These are phyloP conservation scores for Fusarium dlaminii DNA, from an alignment of 2,329 filamentous ascomycete species.

Conservation along the genomic window DNA sequence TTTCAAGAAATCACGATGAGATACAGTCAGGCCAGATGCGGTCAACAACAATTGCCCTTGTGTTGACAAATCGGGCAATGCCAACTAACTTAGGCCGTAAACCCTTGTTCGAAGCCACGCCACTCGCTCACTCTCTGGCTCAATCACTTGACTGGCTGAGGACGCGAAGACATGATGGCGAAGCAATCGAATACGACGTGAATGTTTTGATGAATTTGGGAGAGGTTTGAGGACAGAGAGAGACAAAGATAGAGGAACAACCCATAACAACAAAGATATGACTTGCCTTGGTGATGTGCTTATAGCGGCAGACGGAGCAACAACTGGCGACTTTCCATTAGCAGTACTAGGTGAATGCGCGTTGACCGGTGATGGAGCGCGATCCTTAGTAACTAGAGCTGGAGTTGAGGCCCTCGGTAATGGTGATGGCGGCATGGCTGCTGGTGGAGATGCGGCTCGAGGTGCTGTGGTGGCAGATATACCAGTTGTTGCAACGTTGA, in stretches of 20 bases:
- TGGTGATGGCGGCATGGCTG: conserved; percentile 20
- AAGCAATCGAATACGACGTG: conserved; percentile 7
- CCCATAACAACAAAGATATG: neutral
- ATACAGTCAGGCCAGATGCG: conserved; percentile 37
- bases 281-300: conserved; percentile 32
- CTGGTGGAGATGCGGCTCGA: conserved; percentile 10
- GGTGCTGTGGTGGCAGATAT: conserved; percentile 8
- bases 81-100: conserved; percentile 35
- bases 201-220: neutral
- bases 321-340: conserved; percentile 21
- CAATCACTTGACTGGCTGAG: conserved; percentile 34
- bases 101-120: conserved; percentile 39
- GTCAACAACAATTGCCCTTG: conserved; percentile 31
- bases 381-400: conserved; percentile 21
- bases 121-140: conserved; percentile 31
- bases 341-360: conserved; percentile 8
- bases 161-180: conserved; percentile 31
- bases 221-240: neutral
- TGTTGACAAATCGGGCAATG: conserved; percentile 40
- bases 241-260: neutral
- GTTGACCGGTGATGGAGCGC: conserved; percentile 28
- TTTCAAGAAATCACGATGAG: conserved; percentile 27
- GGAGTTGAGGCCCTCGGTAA: conserved; percentile 23
- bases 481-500: conserved; percentile 10
- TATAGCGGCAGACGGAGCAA: neutral